phyloP scores from a whole-genome alignment of 164 flowering plant genomes.

The Macadamia tetraphylla region DNA sequence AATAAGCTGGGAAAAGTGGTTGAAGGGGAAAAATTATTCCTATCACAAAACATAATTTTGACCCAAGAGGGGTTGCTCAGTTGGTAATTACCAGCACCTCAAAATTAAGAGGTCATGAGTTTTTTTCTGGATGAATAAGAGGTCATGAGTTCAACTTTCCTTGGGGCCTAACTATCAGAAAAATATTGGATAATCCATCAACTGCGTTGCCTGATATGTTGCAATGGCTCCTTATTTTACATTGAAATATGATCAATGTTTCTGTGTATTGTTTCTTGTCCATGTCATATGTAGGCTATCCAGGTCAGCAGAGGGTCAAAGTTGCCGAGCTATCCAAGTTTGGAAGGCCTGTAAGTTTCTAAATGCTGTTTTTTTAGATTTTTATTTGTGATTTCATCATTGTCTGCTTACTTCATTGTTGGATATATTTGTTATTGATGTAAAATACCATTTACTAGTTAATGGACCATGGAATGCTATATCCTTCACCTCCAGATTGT shows the following conservation, averaged over 20 bases:
- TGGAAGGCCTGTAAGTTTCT: constrained; percentile 59
- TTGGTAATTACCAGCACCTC: no score
- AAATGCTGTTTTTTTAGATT: not conserved
- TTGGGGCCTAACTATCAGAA: no score
- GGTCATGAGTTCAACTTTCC: not conserved
- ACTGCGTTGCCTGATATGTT: not conserved
- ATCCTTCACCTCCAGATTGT: not conserved
- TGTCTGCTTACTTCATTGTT: not conserved
- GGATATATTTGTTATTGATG: not conserved
- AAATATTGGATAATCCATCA: not conserved
- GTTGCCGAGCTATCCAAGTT: constrained; percentile 46
- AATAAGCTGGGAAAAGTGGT: no score
- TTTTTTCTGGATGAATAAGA: not conserved
- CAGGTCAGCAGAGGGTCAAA: constrained; percentile 53
- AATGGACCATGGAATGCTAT: not conserved
- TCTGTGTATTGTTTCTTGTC: not conserved
- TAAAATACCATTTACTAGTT: not conserved
- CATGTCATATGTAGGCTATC: constrained; percentile 35
- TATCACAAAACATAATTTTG: no score
- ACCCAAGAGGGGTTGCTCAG: no score
- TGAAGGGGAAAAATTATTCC: no score
- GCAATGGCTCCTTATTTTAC: not conserved
- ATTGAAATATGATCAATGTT: not conserved
- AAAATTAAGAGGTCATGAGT: not conserved
- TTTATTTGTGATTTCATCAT: not conserved